These are phyloP conservation scores for Suillus plorans DNA, from an alignment of 768 basidiomycete genomes.

Conservation along the genomic window DNA sequence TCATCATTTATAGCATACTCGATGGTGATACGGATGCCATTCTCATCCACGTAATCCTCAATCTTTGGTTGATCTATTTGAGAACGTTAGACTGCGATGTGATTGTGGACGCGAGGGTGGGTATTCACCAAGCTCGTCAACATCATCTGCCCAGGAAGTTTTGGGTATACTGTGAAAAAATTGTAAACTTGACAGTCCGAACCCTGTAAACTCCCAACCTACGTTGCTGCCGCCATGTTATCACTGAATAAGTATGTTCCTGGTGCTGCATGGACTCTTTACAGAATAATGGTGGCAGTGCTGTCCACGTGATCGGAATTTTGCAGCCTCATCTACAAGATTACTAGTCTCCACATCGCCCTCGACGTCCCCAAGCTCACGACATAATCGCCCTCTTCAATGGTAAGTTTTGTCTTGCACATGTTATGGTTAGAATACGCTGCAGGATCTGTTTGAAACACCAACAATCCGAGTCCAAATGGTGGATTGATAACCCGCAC, in stretches of 20 bases:
- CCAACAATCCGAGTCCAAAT: neutral
- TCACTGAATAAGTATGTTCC: neutral
- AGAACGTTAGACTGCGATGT: slow-evolving; percentile 4
- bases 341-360: slow-evolving; percentile 13
- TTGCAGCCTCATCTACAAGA: neutral
- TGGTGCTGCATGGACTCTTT: neutral
- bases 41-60: slow-evolving; percentile 77
- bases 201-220: neutral
- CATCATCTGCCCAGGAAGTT: slow-evolving; percentile 88
- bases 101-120: neutral
- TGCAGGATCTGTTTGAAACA: neutral
- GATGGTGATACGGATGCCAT: slow-evolving; percentile 83
- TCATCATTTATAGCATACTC: slow-evolving; percentile 88
- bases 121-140: slow-evolving; percentile 67
- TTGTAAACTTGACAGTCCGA: neutral
- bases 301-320: neutral
- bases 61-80: slow-evolving; percentile 48
- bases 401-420: slow-evolving; percentile 22
- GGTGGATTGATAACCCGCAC: slow-evolving; percentile 20
- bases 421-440: neutral
- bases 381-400: slow-evolving; percentile 15
- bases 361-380: slow-evolving; percentile 13
- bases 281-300: slow-evolving; percentile 1
- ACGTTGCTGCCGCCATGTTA: slow-evolving; percentile 5
- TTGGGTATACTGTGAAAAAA: slow-evolving; percentile 34